phyloP scores from a whole-genome alignment of 345 rosid species.

The Citrus sp. region DNA sequence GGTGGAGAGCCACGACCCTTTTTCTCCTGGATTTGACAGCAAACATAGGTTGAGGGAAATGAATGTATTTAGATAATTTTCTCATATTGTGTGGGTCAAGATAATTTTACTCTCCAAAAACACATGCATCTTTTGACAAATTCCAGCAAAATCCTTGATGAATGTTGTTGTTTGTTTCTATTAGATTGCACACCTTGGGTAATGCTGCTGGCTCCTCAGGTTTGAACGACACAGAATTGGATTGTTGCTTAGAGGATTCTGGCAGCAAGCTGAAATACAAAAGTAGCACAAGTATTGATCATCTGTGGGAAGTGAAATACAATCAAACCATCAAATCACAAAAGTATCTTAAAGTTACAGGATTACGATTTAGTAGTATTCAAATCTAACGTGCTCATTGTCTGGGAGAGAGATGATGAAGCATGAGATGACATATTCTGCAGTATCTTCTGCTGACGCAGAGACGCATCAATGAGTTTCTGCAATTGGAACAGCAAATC shows the following conservation, averaged over 20 bases:
- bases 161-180: not conserved
- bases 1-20: constrained; percentile 73
- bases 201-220: constrained; percentile 42
- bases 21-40: constrained; percentile 58
- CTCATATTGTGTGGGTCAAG: not conserved
- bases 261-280: constrained; percentile 39
- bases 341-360: not conserved
- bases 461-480: constrained; percentile 71
- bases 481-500: constrained; percentile 28
- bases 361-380: constrained; percentile 47
- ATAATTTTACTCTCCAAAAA: not conserved
- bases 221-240: constrained; percentile 26
- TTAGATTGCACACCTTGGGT: constrained; percentile 52
- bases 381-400: constrained; percentile 36
- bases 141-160: not conserved
- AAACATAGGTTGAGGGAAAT: not conserved
- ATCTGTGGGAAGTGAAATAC: not conserved
- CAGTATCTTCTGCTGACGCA: constrained; percentile 70
- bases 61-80: not conserved
- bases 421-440: constrained; percentile 57
- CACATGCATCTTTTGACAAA: not conserved
- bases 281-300: not conserved
- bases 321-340: constrained; percentile 2
- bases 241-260: constrained; percentile 37
- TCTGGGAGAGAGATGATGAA: constrained; percentile 45